Conservation (phyloP, 805 yeast genomes). For the Candida rishiriensis region DNA sequence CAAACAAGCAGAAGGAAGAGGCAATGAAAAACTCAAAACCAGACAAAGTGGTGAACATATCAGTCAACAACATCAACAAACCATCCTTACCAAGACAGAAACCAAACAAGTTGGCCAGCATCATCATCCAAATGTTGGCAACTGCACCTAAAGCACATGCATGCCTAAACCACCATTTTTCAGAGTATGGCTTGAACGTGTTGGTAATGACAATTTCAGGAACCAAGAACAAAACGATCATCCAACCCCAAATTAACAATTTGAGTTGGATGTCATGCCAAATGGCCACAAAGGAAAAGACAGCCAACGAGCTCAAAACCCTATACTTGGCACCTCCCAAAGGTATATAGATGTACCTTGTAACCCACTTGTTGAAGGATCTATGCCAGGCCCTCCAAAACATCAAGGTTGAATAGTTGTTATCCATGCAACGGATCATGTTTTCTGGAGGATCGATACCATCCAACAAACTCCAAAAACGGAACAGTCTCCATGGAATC, state of each 20-base stretch:
- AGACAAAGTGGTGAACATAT: constrained; percentile 64
- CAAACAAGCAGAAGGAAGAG: constrained; percentile 65
- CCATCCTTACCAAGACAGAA: constrained; percentile 94
- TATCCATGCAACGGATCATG: constrained; percentile 93
- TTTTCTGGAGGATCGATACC: constrained; percentile 96
- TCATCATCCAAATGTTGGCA: constrained; percentile 93
- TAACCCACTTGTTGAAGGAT: constrained; percentile 85
- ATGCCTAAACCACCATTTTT: constrained; percentile 69
- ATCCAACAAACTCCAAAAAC: constrained; percentile 91
- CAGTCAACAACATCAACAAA: constrained; percentile 54
- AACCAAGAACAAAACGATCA: constrained; percentile 75
- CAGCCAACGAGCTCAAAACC: constrained; percentile 71
- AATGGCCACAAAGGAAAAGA: constrained; percentile 90
- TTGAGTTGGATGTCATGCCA: constrained; percentile 97
- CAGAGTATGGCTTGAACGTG: constrained; percentile 28
- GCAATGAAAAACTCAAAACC: constrained; percentile 63
- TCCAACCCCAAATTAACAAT: constrained; percentile 93
- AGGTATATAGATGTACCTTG: constrained; percentile 86
- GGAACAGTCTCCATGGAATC: constrained; percentile 93
- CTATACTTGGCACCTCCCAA: constrained; percentile 78
- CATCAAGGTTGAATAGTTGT: constrained; percentile 88
- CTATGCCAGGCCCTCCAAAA: constrained; percentile 99
- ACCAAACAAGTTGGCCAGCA: constrained; percentile 92
- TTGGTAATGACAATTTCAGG: constrained; percentile 75
- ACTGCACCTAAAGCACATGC: constrained; percentile 87